Conservation (phyloP, 768 basidiomycete species). For the Strobilomyces confusus region DNA sequence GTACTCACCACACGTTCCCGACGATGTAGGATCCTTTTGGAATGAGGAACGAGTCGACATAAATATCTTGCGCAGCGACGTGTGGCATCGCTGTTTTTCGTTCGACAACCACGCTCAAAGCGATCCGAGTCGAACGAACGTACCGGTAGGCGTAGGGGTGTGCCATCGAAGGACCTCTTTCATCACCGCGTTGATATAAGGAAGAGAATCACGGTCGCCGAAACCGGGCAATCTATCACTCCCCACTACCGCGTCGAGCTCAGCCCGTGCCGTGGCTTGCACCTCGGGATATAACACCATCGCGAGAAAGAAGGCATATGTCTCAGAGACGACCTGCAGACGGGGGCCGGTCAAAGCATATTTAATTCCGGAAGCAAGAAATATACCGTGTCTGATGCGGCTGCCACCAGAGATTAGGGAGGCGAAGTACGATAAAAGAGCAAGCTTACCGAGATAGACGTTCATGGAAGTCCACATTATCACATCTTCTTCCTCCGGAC, state of each 20-base stretch:
- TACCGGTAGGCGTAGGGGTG: constrained; percentile 14
- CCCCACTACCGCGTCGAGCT: constrained; percentile 19
- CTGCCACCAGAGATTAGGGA: not conserved
- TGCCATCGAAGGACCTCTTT: constrained; percentile 29
- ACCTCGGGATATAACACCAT: no score
- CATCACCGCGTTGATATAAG: constrained; percentile 23
- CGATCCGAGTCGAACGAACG: not conserved
- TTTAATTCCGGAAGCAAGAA: not conserved
- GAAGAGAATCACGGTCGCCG: constrained; percentile 21
- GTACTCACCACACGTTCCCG: constrained; percentile 25
- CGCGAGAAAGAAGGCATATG: no score
- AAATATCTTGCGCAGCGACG: constrained; percentile 18
- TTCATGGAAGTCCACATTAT: constrained; percentile 19
- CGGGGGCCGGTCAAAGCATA: not conserved
- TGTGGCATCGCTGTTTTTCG: constrained; percentile 14
- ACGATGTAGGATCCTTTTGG: constrained; percentile 24
- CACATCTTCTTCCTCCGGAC: constrained; percentile 16
- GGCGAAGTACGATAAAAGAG: not conserved
- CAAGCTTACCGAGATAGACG: constrained; percentile 10
- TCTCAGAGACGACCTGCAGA: no score
- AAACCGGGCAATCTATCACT: constrained; percentile 18
- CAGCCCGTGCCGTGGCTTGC: no score
- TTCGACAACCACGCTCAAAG: not conserved
- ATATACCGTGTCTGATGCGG: not conserved
- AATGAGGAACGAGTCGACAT: constrained; percentile 12